Percentiles rank a stretch among this genome's conserved stretches.
Conservation (phyloP, 2,329 filamentous ascomycete species). For the Colletotrichum gigasporum region DNA sequence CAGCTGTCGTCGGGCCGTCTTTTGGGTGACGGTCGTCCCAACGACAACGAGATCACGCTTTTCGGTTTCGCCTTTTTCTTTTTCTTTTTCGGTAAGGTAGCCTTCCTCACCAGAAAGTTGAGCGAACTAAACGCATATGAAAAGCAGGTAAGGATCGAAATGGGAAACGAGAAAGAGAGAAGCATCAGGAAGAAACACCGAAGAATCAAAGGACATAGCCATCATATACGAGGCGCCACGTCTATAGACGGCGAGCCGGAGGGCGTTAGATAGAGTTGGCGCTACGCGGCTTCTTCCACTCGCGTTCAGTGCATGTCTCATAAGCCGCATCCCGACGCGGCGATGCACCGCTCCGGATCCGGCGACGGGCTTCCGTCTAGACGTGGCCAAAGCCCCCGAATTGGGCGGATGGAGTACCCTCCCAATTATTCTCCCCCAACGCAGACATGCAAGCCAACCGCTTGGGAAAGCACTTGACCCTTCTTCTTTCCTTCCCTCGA, state of each 20-base stretch:
- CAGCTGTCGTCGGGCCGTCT: neutral
- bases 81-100: too few relatives aligned
- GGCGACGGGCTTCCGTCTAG: too few relatives aligned
- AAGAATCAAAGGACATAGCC: neutral
- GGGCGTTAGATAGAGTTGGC: neutral
- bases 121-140: too few relatives aligned
- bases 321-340: neutral
- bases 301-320: slow-evolving; percentile 14
- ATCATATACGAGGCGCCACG: neutral
- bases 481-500: too few relatives aligned
- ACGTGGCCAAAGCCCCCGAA: too few relatives aligned
- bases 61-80: too few relatives aligned
- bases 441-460: too few relatives aligned
- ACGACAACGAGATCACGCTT: too few relatives aligned
- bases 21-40: neutral
- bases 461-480: too few relatives aligned
- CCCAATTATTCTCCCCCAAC: too few relatives aligned
- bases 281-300: neutral
- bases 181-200: neutral
- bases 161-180: neutral
- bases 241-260: too few relatives aligned
- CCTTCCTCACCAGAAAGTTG: neutral
- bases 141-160: neutral
- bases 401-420: too few relatives aligned
- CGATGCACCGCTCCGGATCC: slow-evolving; percentile 2